Base-by-base conservation (phyloP, 768 basidiomycete genomes). In the Mycena latifolia region DNA sequence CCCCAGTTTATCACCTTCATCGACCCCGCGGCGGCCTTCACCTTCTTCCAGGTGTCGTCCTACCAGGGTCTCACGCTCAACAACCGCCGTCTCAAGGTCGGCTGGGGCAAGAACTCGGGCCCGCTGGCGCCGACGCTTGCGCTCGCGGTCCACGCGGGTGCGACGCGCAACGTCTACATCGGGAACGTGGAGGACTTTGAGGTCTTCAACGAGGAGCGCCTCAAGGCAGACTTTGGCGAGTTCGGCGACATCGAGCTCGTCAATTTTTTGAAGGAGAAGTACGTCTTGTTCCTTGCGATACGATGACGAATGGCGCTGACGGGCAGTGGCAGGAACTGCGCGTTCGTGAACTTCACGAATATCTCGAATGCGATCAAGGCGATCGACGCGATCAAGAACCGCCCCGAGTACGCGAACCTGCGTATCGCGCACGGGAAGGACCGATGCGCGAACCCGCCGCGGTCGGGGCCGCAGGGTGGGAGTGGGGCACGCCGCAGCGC, bases 171-270 rank as follows among this genome's bases (percentile, higher is more conserved):
- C 75, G 96, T 99, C 54, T 99, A 98, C 78, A 89, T 98, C 53
- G 96, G 96, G 9, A 94, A 92, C 73, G 90, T 99, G 47, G 94
- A 96, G 73, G 97, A 99, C 82, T 98, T 96, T 74, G 97, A 98
- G 69, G 83, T 87, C 14, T 98, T 95, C 82, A 91, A 82, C 29
- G 95, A 97, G 60, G 97, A 97, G 65, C 90, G 90, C 75, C 85
- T 99, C 51, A 92, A 93, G 79, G 83, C 90, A 54, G 98, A 99
- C 81, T 98, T 99, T 81, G 92, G 91, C 54, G 96, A 96, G 81
- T 98, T 87, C 78, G 97, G 97, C 24, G 97, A 99, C 65, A 96
- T 99, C 69, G 97, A 99, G 81, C 88, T 98, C 59, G 92, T 98
- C 78, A 98, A 97, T 77, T 97, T 95, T 81, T 82, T 97, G 71